A percentile compares a stretch with the other conserved stretches of the same genome.
Conservation (phyloP, 345 rosid genomes). For the Salix purpurea region DNA sequence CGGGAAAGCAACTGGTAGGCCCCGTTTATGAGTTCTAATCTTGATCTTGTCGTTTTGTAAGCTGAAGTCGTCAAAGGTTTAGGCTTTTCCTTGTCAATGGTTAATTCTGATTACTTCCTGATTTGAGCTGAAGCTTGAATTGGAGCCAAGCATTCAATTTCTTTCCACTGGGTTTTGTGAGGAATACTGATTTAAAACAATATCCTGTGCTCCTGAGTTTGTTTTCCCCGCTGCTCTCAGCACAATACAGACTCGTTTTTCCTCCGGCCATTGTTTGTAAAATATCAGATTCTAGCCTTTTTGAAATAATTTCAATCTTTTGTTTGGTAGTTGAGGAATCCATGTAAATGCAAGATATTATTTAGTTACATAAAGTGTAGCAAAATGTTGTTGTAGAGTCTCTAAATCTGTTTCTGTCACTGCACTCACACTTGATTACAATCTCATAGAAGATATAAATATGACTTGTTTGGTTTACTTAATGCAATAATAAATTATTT, state of each 20-base stretch:
- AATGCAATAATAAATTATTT: not conserved
- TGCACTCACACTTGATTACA: not conserved
- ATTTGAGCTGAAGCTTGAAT: not conserved
- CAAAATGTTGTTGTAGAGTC: not conserved
- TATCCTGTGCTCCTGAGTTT: not conserved
- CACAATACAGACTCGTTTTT: not conserved
- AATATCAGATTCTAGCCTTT: not conserved
- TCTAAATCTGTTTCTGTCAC: not conserved
- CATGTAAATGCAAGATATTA: not conserved
- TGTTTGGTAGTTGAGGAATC: not conserved
- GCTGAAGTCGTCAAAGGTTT: not conserved
- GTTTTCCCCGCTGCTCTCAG: not conserved
- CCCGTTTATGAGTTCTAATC: not conserved
- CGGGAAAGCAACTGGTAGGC: conserved; percentile 70
- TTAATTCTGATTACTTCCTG: not conserved
- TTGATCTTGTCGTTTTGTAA: not conserved
- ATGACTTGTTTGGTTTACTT: not conserved
- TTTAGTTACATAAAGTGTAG: not conserved
- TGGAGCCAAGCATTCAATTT: not conserved
- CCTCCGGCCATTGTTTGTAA: not conserved
- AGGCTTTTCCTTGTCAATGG: not conserved
- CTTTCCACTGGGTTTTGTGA: not conserved
- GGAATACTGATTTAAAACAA: not conserved
- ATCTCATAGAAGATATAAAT: not conserved
- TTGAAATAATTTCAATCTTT: not conserved